These are phyloP conservation scores for Lasiosphaeria miniovina DNA, from an alignment of 495 filamentous ascomycete genomes.

Conservation along the genomic window DNA sequence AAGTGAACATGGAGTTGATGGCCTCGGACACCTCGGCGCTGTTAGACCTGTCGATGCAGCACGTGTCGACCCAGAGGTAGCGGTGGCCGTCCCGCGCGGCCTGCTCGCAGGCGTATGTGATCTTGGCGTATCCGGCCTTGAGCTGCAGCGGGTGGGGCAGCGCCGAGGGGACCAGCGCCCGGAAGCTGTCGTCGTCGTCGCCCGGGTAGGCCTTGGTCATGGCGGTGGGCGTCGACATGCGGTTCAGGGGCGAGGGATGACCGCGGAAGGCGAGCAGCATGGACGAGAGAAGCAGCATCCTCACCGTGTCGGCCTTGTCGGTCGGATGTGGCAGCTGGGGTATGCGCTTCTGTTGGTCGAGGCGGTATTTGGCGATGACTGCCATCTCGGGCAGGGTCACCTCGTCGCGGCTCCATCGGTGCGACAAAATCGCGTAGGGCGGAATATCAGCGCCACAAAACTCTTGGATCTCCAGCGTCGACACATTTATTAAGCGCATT, in stretches of 20 bases:
- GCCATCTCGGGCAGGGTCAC: conserved; percentile 28
- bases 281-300: conserved; percentile 24
- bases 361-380: conserved; percentile 17
- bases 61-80: conserved; percentile 29
- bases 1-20: conserved; percentile 28
- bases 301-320: conserved; percentile 21
- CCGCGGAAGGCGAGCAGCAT: conserved; percentile 30
- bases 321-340: conserved; percentile 6
- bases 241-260: neutral
- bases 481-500: conserved; percentile 42
- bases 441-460: conserved; percentile 33
- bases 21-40: conserved; percentile 27
- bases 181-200: conserved; percentile 3
- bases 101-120: conserved; percentile 21
- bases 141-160: conserved; percentile 6
- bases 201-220: conserved; percentile 15
- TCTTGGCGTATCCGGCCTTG: conserved; percentile 25
- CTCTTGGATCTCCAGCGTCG: conserved; percentile 32
- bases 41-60: conserved; percentile 26
- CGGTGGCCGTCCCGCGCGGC: conserved; percentile 18
- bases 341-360: conserved; percentile 9
- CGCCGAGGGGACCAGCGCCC: neutral
- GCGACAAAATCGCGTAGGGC: conserved; percentile 44
- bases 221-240: conserved; percentile 2
- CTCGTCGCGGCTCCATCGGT: conserved; percentile 41